Percentiles rank a stretch among this genome's conserved stretches.
Conservation (phyloP, 1,284 basidiomycete species). For the Trichosporon sp. region DNA sequence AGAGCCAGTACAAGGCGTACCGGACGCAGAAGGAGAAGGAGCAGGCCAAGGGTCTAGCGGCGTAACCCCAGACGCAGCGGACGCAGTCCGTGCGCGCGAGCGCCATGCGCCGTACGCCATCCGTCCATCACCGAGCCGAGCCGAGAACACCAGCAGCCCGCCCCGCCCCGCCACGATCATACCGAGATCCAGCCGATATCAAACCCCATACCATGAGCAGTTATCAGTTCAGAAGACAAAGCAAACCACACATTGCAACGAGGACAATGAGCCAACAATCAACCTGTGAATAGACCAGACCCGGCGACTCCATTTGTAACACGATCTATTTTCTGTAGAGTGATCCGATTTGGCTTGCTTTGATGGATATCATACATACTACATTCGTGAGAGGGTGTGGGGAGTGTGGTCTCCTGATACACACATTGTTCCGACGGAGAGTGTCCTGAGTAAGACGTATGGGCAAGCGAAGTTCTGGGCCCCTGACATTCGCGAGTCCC, state of each 20-base stretch:
- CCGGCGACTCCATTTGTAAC: neutral
- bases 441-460: too few species aligned
- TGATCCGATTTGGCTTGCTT: too few species aligned
- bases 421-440: too few species aligned
- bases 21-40: constrained; percentile 20
- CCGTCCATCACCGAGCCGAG: neutral
- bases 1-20: constrained; percentile 46
- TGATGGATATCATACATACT: too few species aligned
- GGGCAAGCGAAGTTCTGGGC: too few species aligned
- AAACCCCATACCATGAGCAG: too few species aligned
- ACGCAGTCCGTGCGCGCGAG: neutral
- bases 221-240: too few species aligned
- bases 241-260: neutral
- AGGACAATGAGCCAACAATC: neutral
- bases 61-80: neutral
- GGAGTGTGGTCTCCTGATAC: too few species aligned
- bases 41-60: neutral
- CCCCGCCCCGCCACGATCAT: neutral
- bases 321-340: neutral
- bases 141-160: neutral
- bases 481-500: too few species aligned
- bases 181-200: too few species aligned
- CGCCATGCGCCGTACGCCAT: neutral
- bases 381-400: too few species aligned
- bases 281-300: neutral